Conservation (phyloP, 73 alveolate genomes). For the Tetrahymena malaccensis region DNA sequence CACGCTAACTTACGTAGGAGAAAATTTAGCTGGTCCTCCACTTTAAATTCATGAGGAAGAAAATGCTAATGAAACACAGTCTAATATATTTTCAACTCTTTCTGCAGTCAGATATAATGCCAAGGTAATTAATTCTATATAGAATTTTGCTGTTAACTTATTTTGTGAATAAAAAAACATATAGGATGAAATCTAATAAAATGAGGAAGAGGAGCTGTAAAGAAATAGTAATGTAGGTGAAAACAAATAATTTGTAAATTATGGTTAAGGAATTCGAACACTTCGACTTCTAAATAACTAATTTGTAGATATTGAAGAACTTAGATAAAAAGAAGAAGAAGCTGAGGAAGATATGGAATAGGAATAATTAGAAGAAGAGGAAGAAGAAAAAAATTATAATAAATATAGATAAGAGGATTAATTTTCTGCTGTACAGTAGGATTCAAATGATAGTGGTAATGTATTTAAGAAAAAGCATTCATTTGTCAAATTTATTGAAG, state of each 20-base stretch:
- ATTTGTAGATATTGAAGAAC: constrained; percentile 19
- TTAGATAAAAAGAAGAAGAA: not conserved
- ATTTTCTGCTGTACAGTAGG: not conserved
- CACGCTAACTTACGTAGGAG: not conserved
- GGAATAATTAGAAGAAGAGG: constrained; percentile 26
- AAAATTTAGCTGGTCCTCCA: not conserved
- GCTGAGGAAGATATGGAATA: constrained; percentile 22
- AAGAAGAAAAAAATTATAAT: constrained; percentile 2
- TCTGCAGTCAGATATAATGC: not conserved
- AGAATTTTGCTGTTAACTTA: no score
- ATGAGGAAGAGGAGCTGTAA: not conserved
- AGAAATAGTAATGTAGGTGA: not conserved
- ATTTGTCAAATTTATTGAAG: not conserved
- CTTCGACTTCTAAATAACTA: not conserved
- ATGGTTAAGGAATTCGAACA: constrained; percentile 8
- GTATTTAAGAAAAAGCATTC: constrained; percentile 2
- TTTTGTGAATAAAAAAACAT: not conserved
- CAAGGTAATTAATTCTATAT: not conserved
- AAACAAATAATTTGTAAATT: not conserved
- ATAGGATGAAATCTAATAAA: not conserved
- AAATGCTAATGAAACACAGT: not conserved
- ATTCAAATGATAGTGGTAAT: constrained; percentile 14
- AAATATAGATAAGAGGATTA: not conserved
- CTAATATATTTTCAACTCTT: constrained; percentile 2
- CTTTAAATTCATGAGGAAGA: not conserved